phyloP scores from a whole-genome alignment of 371 early-diverging fungal species.

The Mortierella sp. region DNA sequence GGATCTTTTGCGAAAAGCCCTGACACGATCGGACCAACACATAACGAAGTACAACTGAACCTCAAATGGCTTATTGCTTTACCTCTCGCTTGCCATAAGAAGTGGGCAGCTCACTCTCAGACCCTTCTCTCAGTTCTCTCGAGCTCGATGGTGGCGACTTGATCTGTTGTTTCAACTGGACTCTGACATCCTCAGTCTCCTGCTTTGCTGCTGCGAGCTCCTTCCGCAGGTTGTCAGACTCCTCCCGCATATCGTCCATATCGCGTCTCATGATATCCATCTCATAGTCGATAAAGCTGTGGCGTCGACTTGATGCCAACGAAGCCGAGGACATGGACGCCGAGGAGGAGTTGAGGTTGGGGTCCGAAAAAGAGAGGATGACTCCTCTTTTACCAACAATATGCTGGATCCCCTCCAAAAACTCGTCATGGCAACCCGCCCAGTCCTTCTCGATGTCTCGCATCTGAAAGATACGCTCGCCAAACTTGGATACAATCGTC shows the following conservation, averaged over 20 bases:
- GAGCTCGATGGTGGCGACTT: constrained; percentile 11
- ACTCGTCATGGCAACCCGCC: constrained; percentile 49
- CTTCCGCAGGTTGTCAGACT: constrained; percentile 26
- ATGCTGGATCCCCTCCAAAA: constrained; percentile 60
- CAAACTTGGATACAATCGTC: constrained; percentile 61
- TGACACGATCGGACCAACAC: not conserved
- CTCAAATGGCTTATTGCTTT: not conserved
- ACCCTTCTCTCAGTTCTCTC: constrained; percentile 21
- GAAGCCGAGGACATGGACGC: constrained; percentile 43
- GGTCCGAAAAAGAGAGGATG: constrained; percentile 31
- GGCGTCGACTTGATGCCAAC: constrained; percentile 42
- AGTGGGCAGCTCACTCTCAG: constrained; percentile 33
- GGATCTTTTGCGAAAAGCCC: not conserved
- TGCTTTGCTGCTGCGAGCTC: constrained; percentile 27
- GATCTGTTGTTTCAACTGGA: constrained; percentile 24
- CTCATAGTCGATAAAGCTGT: constrained; percentile 54
- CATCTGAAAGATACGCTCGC: constrained; percentile 49
- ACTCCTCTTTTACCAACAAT: constrained; percentile 67
- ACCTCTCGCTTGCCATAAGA: constrained; percentile 48
- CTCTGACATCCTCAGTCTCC: constrained; percentile 48
- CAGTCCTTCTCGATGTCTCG: constrained; percentile 55
- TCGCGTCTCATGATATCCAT: constrained; percentile 44
- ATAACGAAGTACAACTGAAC: not conserved
- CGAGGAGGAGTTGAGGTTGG: constrained; percentile 26
- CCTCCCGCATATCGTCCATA: constrained; percentile 47